These are phyloP conservation scores for Vigna nakashimae DNA, from an alignment of 306 rosid genomes.

Conservation along the genomic window DNA sequence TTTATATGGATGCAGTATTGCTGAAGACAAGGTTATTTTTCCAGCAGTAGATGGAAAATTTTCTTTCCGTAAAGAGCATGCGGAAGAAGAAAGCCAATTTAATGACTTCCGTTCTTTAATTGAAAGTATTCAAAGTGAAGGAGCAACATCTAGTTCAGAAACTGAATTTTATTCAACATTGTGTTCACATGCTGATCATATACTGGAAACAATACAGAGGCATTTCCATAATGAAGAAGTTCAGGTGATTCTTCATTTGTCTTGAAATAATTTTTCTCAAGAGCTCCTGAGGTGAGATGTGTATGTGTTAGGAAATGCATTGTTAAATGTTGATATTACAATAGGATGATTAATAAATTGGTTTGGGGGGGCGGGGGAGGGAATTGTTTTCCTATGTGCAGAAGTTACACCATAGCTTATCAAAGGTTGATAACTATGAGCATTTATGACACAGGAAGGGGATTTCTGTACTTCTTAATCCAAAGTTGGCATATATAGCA, in stretches of 20 bases:
- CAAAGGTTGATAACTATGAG: slow-evolving; percentile 40
- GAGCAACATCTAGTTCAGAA: slow-evolving; percentile 73
- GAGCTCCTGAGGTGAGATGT: slow-evolving; percentile 29
- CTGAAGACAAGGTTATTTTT: slow-evolving; percentile 98
- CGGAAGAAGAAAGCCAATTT: slow-evolving; percentile 95
- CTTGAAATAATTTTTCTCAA: slow-evolving; percentile 31
- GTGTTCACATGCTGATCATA: slow-evolving; percentile 94
- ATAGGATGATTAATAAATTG: slow-evolving; percentile 24
- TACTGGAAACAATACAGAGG: slow-evolving; percentile 86
- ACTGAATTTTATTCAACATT: slow-evolving; percentile 88
- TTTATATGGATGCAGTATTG: slow-evolving; percentile 75
- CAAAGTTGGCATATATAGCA: slow-evolving; percentile 27
- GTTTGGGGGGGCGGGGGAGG: slow-evolving; percentile 14
- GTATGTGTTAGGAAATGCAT: slow-evolving; percentile 24
- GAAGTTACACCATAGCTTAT: slow-evolving; percentile 37
- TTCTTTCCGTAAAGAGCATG: slow-evolving; percentile 89
- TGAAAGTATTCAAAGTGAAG: slow-evolving; percentile 89
- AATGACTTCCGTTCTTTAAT: slow-evolving; percentile 89
- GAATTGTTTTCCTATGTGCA: slow-evolving; percentile 24
- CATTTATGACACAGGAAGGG: slow-evolving; percentile 20
- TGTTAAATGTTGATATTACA: slow-evolving; percentile 27
- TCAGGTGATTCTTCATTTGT: slow-evolving; percentile 69
- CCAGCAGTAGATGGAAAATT: slow-evolving; percentile 94
- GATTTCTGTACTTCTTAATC: slow-evolving; percentile 17
- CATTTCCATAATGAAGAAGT: slow-evolving; percentile 93